phyloP scores from a whole-genome alignment of 306 rosid genomes.

The Benincasa hispida region DNA sequence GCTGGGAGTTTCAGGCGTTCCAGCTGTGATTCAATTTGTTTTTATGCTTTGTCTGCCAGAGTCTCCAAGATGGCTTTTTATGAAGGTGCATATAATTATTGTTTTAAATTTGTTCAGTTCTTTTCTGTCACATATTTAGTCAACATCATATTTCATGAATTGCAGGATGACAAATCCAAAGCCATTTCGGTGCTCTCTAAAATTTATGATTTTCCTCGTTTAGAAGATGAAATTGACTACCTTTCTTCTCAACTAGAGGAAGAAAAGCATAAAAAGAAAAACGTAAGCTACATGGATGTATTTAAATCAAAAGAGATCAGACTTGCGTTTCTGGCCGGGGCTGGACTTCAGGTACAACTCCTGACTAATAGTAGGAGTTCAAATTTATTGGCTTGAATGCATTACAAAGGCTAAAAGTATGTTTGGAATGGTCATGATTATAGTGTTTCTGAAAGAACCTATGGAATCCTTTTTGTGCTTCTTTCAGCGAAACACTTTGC shows the following conservation, averaged over 20 bases:
- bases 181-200: conserved; percentile 62
- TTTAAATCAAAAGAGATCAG: conserved; percentile 59
- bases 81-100: conserved; percentile 26
- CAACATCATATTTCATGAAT: not conserved
- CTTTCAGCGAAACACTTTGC: not conserved
- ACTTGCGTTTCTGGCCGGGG: conserved; percentile 82
- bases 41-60: conserved; percentile 77
- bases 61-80: conserved; percentile 91
- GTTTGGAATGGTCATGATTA: not conserved
- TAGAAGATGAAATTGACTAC: conserved; percentile 66
- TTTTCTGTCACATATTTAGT: not conserved
- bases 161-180: conserved; percentile 43
- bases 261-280: conserved; percentile 30
- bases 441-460: not conserved
- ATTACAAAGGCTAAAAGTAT: not conserved
- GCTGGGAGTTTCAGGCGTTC: conserved; percentile 79
- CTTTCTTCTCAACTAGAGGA: conserved; percentile 45
- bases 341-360: conserved; percentile 63
- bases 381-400: not conserved
- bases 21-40: conserved; percentile 66
- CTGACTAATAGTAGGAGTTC: not conserved
- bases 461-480: not conserved
- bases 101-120: not conserved
- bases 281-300: conserved; percentile 39
- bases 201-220: conserved; percentile 52